Evolutionary conservation across 1,284 basidiomycete species (phyloP), one percentile per base, ranked within the genome.

Genomic region (Ustilago hordei): DNA sequence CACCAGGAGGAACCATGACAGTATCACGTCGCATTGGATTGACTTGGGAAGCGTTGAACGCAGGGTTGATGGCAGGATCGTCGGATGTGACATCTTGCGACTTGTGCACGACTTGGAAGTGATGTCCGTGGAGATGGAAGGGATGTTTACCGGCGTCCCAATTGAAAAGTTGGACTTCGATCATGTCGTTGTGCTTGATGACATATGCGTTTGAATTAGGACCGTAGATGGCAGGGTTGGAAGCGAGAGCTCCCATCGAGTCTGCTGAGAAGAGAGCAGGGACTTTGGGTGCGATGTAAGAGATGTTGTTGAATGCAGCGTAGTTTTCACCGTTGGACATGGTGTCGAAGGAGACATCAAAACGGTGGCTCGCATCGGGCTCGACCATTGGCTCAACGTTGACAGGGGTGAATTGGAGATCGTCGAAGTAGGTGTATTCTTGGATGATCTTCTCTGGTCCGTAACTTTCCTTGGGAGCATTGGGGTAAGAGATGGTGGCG

Each of bases 11-110:
- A 6, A 88, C 80, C 43, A 84, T 70, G 55, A 87, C 55, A 1
- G 84, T 85, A 64, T 88, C 87, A n/a, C 87, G 76, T 5, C 87
- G 77, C 56, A 87, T 69, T 0, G 87, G 87, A 71, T 87, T 87
- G 28, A 62, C 84, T 73, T 31, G 87, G 78, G 86, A 97, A 94
- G 61, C 95, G 55, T 90, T 88, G 62, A 93, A 87, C 0, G 93
- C 91, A 17, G 95, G 95, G 88, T 97, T 97, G 66, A 95, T 88
- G 3, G 87, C 81, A 0, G 92, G 90, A 86, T 98, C 93, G 80
- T 89, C 87, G 0, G 94, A 94, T 0, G 91, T 91, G n/a, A 98
- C 87, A 4, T 93, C 91, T 11, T 93, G 90, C 48, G 91, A 87
- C 52, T 80, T 43, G 81, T 93, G 91, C 39, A 93, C 88, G 36